phyloP scores from a whole-genome alignment of 2,329 filamentous ascomycete genomes.

The Pseudogymnoascus sp. region DNA sequence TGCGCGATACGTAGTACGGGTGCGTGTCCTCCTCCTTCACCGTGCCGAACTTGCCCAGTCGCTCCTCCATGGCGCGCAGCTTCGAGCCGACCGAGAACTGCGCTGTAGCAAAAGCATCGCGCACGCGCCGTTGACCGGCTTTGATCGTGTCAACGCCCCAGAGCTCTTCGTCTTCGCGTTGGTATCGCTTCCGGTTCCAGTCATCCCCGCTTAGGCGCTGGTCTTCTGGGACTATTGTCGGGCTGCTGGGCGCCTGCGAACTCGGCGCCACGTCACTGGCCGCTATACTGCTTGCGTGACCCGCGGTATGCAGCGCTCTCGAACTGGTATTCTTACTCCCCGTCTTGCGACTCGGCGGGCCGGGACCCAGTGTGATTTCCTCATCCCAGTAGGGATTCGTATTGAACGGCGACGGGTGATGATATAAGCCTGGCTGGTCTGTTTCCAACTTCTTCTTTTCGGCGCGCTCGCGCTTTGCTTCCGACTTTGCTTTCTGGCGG shows the following conservation, averaged over 20 bases:
- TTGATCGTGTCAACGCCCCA: conserved; percentile 51
- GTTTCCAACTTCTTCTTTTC: conserved; percentile 58
- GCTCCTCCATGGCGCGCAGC: conserved; percentile 46
- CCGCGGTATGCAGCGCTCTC: conserved; percentile 51
- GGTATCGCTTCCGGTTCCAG: conserved; percentile 74
- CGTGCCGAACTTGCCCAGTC: conserved; percentile 30
- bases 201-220: conserved; percentile 43
- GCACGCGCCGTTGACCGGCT: conserved; percentile 45
- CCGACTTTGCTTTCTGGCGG: conserved; percentile 61
- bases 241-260: conserved; percentile 34
- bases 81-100: conserved; percentile 44
- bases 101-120: conserved; percentile 25
- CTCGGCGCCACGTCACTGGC: conserved; percentile 28
- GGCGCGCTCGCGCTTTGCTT: conserved; percentile 61
- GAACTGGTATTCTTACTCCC: conserved; percentile 52
- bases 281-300: conserved; percentile 46
- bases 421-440: conserved; percentile 66
- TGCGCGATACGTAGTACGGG: conserved; percentile 32
- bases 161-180: conserved; percentile 80
- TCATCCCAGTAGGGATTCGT: conserved; percentile 86
- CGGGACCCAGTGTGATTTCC: conserved; percentile 77
- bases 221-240: conserved; percentile 41
- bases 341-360: conserved; percentile 43
- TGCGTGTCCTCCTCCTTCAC: conserved; percentile 30
- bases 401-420: conserved; percentile 73